phyloP scores from a whole-genome alignment of 2,329 filamentous ascomycete genomes.

The Dactylellina leptospora region DNA sequence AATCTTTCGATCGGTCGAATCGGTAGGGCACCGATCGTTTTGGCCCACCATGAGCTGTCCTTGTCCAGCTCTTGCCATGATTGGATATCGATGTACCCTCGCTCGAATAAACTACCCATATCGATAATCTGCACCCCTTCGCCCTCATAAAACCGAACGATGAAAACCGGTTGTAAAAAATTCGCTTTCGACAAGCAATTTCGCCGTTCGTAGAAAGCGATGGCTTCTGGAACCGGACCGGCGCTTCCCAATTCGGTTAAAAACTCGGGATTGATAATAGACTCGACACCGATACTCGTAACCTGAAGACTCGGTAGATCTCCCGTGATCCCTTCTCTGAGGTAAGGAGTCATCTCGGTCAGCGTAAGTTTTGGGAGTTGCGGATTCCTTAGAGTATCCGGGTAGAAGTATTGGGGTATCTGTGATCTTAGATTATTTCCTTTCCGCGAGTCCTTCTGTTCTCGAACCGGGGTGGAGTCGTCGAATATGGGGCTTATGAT shows the following conservation, averaged over 20 bases:
- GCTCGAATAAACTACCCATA: slow-evolving; percentile 1
- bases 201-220: slow-evolving; percentile 20
- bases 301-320: slow-evolving; percentile 3
- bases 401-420: slow-evolving; percentile 9
- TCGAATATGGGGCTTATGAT: slow-evolving; percentile 20
- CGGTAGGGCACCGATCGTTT: background rate
- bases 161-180: background rate
- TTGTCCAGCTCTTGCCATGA: slow-evolving; percentile 32
- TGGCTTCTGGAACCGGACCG: slow-evolving; percentile 10
- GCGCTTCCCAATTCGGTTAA: background rate
- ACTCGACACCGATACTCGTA: slow-evolving; percentile 5
- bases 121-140: slow-evolving; percentile 1
- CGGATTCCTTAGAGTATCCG: slow-evolving; percentile 2
- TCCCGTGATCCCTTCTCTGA: background rate
- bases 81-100: background rate
- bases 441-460: slow-evolving; percentile 1
- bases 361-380: background rate
- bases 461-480: background rate
- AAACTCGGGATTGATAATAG: slow-evolving; percentile 12
- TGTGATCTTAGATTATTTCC: slow-evolving; percentile 2
- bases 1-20: background rate
- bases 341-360: slow-evolving; percentile 1
- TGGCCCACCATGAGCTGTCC: slow-evolving; percentile 13
- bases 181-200: slow-evolving; percentile 1
- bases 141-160: slow-evolving; percentile 16